Evolutionary conservation across 1,284 basidiomycete species (phyloP), one percentile per base, ranked within the genome.

Genomic region (Cryptococcus sp.): DNA sequence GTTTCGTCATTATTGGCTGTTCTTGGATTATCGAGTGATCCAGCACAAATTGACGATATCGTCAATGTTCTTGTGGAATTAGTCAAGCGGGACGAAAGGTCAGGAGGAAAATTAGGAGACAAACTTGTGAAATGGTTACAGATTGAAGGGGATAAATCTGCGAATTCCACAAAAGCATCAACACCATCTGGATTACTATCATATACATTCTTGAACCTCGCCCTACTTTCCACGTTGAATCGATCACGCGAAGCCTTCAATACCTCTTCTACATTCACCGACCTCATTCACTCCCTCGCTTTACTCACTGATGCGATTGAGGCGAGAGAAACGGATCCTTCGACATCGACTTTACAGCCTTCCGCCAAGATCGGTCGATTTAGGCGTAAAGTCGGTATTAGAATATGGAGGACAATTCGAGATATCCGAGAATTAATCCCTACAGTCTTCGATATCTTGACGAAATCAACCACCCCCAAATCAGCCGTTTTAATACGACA

Each of bases 111-210:
- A 54, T 61, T 73, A 3, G 69, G 64, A 9, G 69, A 73, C 55
- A 70, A 72, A 62, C 59, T 73, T 10, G 69, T 66, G 51, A 72
- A 72, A 59, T 72, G 69, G 69, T 54, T 58, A 1, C 49, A 51
- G 11, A 48, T 56, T 9, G 70, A 73, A 52, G 64, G 60, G 11
- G 72, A 71, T 10, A 72, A 72, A 50, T 59, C 55, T 4, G 47
- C 66, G 0, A 53, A 45, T 13, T 50, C 61, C 10, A 19, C 53
- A 2, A 63, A 61, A 46, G 59, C 53, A 62, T 67, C n/a, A 56
- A 57, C 66, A 9, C 45, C 63, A 2, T 56, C 56, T 3, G 54
- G 55, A 16, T 60, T 72, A 2, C 48, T 68, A 23, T 70, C 73
- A 7, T 65, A 64, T 50, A 60, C 73, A 40, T 53, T 61, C 24